Evolutionary conservation across 192 early-diverging fungal genomes (phyloP), one percentile per base, ranked within the genome.

Genomic region (Bifiguratus adelaidae): DNA sequence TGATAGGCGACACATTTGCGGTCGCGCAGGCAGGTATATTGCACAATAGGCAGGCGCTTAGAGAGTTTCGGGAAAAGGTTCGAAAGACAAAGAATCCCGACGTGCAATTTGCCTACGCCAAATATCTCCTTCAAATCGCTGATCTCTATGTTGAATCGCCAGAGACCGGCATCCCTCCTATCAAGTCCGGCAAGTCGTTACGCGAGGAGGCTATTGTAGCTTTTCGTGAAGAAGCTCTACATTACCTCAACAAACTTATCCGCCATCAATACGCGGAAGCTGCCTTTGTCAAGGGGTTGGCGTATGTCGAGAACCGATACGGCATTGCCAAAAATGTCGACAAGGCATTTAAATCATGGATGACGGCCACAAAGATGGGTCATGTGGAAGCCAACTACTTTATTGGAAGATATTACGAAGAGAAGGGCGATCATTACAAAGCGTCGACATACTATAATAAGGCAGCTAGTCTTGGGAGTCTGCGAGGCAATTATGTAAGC

Each of bases 51-150:
- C 43, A 48, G 0, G 45, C 57, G 11, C 56, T 83, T 30, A 74
- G 77, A 43, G 82, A 73, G 50, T 88, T 85, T 53, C 80, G 86
- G 4, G 78, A 86, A 33, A 77, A 78, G 35, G 87, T 84, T 8
- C 78, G 72, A 55, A 85, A 84, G 56, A 85, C 84, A 26, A 78
- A 81, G 50, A 80, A 88, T 59, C 61, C 73, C 18, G 60, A 74
- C 19, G 76, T 78, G 30, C 85, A 90, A 70, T 41, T 85, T 36
- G 78, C 79, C 28, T 90, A 81, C 63, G 81, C 81, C 30, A 78
- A 81, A 60, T 90, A 82, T 52, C 59, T 90, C 32, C 47, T 90
- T 22, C 68, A 85, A 62, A 76, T 82, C 34, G 74, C 77, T 25
- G 66, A 77, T 3, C 36, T 60, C 9, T 61, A 67, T 22, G 36